Base-by-base conservation (phyloP, 768 basidiomycete species). In the Tephrocybe sp. region DNA sequence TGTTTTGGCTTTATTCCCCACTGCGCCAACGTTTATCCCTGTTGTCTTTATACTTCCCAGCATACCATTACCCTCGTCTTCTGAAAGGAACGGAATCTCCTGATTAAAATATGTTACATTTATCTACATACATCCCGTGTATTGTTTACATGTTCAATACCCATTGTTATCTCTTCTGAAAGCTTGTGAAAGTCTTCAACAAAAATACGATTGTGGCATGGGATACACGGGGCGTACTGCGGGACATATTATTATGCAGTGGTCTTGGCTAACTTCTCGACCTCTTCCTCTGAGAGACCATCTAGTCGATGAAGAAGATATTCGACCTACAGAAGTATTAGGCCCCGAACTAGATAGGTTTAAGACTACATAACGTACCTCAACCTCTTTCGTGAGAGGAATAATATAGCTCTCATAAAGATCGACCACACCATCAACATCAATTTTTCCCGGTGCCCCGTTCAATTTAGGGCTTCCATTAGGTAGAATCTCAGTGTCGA, bases 341-440 rank as follows among this genome's bases (percentile, higher is more conserved):
- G 24, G 34, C 12, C 25, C 12, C 25, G 11, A 25, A 16, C 2
- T 18, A 3, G 39, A 4, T 25, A 44, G 18, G 3, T 15, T 4
- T 36, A 49, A 19, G 19, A 34, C 8, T 34, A 34, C 15, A n/a
- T 12, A 12, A 59, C 1, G 40, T 63, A 95, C 95, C 91, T 99
- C 97, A 50, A 99, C 91, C 63, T 97, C 93, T 67, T 95, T 97
- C 1, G 97, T 99, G 56, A 99, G 66, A 8, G 97, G 97, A 50
- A 99, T 99, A 56, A 99, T 94, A 61, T 87, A 93, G 61, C 87
- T 89, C 63, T 94, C 85, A 62, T 99, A 99, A 54, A 99, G 67
- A 62, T 91, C 86, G 19, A 97, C 88, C 13, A 99, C 92, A 34
- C 88, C 86, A 55, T 94, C 91, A 0, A 94, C 87, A 52, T 97